Base-by-base conservation (phyloP, 2,329 filamentous ascomycete genomes). In the Ophiostoma tasmaniense region DNA sequence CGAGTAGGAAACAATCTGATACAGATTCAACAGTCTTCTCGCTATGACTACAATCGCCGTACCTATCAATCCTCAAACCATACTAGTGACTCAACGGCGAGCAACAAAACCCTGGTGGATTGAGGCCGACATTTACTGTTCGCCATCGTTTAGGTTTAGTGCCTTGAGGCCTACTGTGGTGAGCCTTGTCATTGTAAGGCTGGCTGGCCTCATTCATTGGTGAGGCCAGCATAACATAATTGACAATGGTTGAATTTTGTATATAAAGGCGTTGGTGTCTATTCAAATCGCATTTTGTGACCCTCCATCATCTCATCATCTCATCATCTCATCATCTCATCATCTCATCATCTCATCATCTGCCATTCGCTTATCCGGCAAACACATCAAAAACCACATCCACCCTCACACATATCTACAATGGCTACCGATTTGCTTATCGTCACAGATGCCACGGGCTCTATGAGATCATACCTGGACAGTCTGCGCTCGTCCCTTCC, bases 401-500 rank as follows among this genome's bases (percentile, higher is more conserved):
- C 11, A 55, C 6, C 10, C 5, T 2, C 10, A 22, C 50, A 13
- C 50, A 25, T 37, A 42, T 1, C 20, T 52, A 66, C 35, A 22
- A 61, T n/a, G 17, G 55, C 68, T 42, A 81, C 81, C 69, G 82
- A 84, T 73, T 77, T 84, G 3, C 73, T 84, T 22, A 76, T 83
- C 70, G 72, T 84, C 64, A 80, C 79, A 11, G 81, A 84, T 72
- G 81, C 80, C 25, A 83, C 81, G 0, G 75, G 71, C 17, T 84
- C 81, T 20, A 84, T 83, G 81, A 70, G 72, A 39, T 71, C 66
- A 35, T 85, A 81, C 68, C 75, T 84, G 14, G 22, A 62, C 0
- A 78, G 82, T 2, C 78, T 85, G 22, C 79, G 79, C 70, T 75
- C 73, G 14, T 82, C 82, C 0, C 76, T 85, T 7, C 82, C 82